Evolutionary conservation across 768 basidiomycete genomes (phyloP), one percentile per base, ranked within the genome.

Genomic region (Serendipita sp.): DNA sequence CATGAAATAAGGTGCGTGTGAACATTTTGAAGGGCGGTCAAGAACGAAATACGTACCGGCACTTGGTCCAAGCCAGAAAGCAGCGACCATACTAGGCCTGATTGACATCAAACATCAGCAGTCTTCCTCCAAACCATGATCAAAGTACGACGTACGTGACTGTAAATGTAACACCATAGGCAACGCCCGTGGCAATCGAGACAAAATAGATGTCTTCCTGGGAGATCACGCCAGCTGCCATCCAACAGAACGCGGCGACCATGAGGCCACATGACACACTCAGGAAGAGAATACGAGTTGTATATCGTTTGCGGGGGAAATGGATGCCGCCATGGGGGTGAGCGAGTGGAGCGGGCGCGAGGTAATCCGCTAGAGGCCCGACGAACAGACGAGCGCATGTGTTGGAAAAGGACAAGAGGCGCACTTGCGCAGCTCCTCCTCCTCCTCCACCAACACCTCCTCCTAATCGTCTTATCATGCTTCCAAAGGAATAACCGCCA

Each of bases 101-200:
- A 22, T 20, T 62, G 34, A 14, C 34, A 5, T n/a, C n/a, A n/a
- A n/a, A n/a, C 42, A 64, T 34, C 26, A 58, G 61, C 48, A n/a
- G n/a, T n/a, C n/a, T n/a, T n/a, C n/a, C n/a, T n/a, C n/a, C n/a
- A n/a, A n/a, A n/a, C n/a, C n/a, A n/a, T n/a, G n/a, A n/a, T n/a
- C n/a, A n/a, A n/a, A n/a, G n/a, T n/a, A n/a, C 38, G n/a, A 78
- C 85, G 69, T 70, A 88, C 86, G 88, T 69, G 22, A 88, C 72
- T 0, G 86, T 86, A 68, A 88, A 90, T 3, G 80, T 75, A 28
- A 78, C 73, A 42, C 89, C 88, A 65, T 91, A 90, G 4, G 80
- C 80, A 28, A 81, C 68, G 2, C 89, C 89, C 2, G 80, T 81
- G 4, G 84, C 82, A 45, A 85, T 68, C 38, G 63, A 88, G 87